A percentile compares a stretch with the other conserved stretches of the same genome.
These are phyloP conservation scores for Clonostachys rosea DNA, from an alignment of 2,329 filamentous ascomycete species.

Conservation along the genomic window DNA sequence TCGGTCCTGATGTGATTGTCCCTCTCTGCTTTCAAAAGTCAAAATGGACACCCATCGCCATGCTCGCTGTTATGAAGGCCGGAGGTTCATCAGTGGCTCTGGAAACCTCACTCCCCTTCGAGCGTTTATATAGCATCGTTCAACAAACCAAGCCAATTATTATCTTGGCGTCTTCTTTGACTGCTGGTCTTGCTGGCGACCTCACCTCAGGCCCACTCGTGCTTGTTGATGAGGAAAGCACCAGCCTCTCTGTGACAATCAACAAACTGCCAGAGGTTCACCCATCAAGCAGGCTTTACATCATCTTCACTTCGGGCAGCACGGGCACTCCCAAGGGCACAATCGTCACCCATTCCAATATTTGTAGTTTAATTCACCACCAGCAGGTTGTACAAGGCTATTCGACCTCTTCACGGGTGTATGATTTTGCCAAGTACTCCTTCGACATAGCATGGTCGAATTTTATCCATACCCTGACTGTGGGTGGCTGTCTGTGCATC, in stretches of 20 bases:
- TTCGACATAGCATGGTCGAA: conserved; percentile 11
- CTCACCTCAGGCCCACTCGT: neutral
- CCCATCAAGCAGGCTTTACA: conserved; percentile 5
- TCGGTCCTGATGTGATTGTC: conserved; percentile 3
- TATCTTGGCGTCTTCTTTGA: neutral
- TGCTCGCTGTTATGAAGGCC: conserved; percentile 15
- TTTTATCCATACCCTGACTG: conserved; percentile 5
- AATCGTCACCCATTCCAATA: conserved; percentile 8
- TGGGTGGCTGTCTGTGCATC: conserved; percentile 45
- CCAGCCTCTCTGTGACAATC: too few species aligned
- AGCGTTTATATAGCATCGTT: conserved; percentile 2
- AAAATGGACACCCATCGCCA: conserved; percentile 9
- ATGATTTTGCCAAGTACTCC: conserved; percentile 11
- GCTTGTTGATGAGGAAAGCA: neutral
- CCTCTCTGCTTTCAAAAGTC: conserved; percentile 14
- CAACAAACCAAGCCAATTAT: neutral
- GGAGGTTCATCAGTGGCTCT: conserved; percentile 16
- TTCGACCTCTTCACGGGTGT: conserved; percentile 6
- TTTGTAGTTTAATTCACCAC: conserved; percentile 3
- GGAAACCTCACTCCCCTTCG: conserved; percentile 12
- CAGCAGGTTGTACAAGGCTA: conserved; percentile 1
- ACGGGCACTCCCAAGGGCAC: conserved; percentile 15
- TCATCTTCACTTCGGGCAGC: conserved; percentile 15
- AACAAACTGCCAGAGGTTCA: neutral
- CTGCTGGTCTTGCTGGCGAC: neutral